phyloP scores from a whole-genome alignment of 2,329 filamentous ascomycete genomes.

The Diaporthe citriasiana region DNA sequence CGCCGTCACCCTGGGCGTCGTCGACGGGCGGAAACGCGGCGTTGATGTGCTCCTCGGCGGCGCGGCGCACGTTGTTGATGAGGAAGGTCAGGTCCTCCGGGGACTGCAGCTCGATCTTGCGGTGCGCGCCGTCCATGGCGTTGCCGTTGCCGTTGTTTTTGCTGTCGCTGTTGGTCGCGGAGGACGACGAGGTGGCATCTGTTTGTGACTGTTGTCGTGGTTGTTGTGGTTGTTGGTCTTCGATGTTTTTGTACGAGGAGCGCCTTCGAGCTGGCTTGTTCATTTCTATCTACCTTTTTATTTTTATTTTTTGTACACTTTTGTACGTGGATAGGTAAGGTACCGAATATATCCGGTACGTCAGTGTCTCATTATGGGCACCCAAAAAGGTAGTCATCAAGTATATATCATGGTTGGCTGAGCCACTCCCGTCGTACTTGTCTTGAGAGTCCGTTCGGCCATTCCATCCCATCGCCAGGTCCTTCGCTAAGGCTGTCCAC shows the following conservation, averaged over 20 bases:
- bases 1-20: constrained; percentile 57
- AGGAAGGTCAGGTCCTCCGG: constrained; percentile 80
- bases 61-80: constrained; percentile 76
- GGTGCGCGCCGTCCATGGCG: constrained; percentile 64
- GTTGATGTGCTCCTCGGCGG: constrained; percentile 76
- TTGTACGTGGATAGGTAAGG: not conserved
- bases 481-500: not conserved
- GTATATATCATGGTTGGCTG: not conserved
- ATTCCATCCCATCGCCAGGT: not conserved
- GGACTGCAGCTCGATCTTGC: constrained; percentile 85
- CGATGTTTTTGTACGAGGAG: constrained; percentile 40
- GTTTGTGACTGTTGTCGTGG: constrained; percentile 11
- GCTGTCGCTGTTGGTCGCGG: constrained; percentile 14
- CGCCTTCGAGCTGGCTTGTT: constrained; percentile 42
- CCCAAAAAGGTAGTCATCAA: constrained; percentile 1
- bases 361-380: constrained; percentile 18
- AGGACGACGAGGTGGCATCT: not conserved
- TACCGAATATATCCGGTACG: not conserved
- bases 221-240: constrained; percentile 22
- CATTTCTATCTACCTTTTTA: constrained; percentile 30
- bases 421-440: not conserved
- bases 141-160: constrained; percentile 10
- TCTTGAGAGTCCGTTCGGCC: not conserved
- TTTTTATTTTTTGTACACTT: constrained; percentile 7
- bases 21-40: constrained; percentile 77